Evolutionary conservation across 164 flowering plant genomes (phyloP), one percentile per base, ranked within the genome.

Genomic region (Nelumbo lutea): DNA sequence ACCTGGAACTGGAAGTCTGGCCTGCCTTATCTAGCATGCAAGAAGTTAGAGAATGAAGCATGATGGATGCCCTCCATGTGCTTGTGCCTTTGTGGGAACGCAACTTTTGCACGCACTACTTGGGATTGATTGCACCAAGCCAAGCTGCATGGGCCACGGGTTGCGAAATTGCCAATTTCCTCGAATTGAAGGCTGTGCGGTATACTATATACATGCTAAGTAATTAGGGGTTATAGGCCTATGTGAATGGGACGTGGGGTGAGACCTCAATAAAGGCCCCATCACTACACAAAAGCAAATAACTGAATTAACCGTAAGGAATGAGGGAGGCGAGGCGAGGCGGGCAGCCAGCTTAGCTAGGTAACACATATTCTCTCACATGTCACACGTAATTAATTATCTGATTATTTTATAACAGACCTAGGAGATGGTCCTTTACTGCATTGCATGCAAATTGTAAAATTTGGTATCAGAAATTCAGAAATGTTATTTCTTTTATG

Each of bases 171-270:
- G 3, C 96, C 91, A 13, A 95, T 77, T 75, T 83, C 81, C 67
- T 82, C 87, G 27, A 43, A 56, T 77, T 77, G 66, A 80, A 77
- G 57, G 66, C 77, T 52, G 75, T 77, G 47, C 69, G 70, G 70
- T 95, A 92, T 15, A 95, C 72, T 42, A 90, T 77, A 70, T 95
- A 67, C 90, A 92, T 0, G 99, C 97, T 78, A 74, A 90, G 78
- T 92, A 92, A 71, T 95, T 95, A 38, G 94, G 79, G 38, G 99
- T 96, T 95, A 95, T 14, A 97, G 99, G 65, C 92, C 80, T n/a
- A 95, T 94, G 60, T 97, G 97, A 5, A 95, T 89, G 2, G 92
- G 77, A 72, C 99, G 92, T 4, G 97, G 97, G 58, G 88, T 84
- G 48, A 95, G 95, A 57, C 99, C 99, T 75, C 99, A 74, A 78